Evolutionary conservation across 176 grass and related monocot species (phyloP).

Genomic region (Guadua angustifolia): DNA sequence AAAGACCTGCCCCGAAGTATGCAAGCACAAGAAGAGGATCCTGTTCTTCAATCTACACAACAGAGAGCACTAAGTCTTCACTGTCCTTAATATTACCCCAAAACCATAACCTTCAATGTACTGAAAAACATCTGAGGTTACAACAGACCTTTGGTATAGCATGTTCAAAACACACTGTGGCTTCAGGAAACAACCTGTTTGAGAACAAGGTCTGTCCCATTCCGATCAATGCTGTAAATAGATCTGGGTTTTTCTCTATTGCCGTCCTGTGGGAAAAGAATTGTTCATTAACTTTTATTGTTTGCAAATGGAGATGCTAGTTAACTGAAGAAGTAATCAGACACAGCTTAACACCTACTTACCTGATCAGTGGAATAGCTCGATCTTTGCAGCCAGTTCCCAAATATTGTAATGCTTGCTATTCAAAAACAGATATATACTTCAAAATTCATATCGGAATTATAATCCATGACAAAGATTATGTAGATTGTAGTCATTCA

Average conservation of each 20-base stretch:
- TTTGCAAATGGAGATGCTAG: constrained; percentile 23
- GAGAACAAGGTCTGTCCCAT: constrained; percentile 69
- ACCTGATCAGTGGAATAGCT: constrained; percentile 62
- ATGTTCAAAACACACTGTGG: constrained; percentile 68
- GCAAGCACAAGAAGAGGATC: constrained; percentile 83
- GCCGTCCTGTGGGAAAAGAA: constrained; percentile 58
- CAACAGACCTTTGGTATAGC: constrained; percentile 72
- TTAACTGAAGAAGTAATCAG: constrained; percentile 23
- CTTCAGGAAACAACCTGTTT: constrained; percentile 66
- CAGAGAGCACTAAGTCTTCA: constrained; percentile 20
- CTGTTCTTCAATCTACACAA: constrained; percentile 74
- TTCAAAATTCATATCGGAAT: constrained; percentile 31
- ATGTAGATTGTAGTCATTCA: constrained; percentile 40
- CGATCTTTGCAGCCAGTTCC: constrained; percentile 44
- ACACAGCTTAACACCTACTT: constrained; percentile 36
- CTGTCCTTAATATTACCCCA: constrained; percentile 8
- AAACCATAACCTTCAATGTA: constrained; percentile 31
- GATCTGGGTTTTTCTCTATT: constrained; percentile 76
- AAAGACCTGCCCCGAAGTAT: constrained; percentile 62
- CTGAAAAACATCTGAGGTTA: constrained; percentile 34
- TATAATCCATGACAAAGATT: constrained; percentile 26
- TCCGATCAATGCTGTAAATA: constrained; percentile 63
- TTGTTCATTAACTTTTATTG: constrained; percentile 31
- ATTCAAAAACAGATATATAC: constrained; percentile 17
- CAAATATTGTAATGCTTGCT: constrained; percentile 59